Conservation (phyloP, 1,284 basidiomycete genomes). For the Lentinula novae-zelandiae region DNA sequence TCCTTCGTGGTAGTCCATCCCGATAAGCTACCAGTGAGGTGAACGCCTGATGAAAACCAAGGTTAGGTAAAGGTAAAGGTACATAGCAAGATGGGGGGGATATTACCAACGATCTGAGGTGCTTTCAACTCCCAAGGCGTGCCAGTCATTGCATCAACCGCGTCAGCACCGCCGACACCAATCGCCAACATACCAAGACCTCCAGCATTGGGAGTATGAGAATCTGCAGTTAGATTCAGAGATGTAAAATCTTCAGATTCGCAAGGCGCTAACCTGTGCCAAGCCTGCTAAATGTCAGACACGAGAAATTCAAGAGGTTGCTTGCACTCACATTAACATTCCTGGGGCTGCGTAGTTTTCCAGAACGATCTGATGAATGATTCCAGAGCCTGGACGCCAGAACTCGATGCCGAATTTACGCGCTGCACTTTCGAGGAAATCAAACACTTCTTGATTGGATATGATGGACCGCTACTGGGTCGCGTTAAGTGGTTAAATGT, state of each 20-base stretch:
- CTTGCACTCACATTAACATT: slow-evolving; percentile 69
- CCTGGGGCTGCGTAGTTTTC: slow-evolving; percentile 95
- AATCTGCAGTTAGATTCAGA: slow-evolving; percentile 52
- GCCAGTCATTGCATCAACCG: slow-evolving; percentile 97
- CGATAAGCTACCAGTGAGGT: slow-evolving; percentile 83
- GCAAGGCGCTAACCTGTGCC: slow-evolving; percentile 57
- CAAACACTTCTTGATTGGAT: slow-evolving; percentile 95
- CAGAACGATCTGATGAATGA: slow-evolving; percentile 98
- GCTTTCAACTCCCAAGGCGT: slow-evolving; percentile 99
- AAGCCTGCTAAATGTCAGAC: slow-evolving; percentile 41
- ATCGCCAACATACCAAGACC: slow-evolving; percentile 98
- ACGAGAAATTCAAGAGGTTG: background rate
- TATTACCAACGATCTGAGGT: slow-evolving; percentile 79
- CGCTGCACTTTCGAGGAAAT: slow-evolving; percentile 94
- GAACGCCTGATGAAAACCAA: slow-evolving; percentile 49
- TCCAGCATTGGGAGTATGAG: slow-evolving; percentile 98
- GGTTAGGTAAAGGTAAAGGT: background rate
- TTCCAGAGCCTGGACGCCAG: slow-evolving; percentile 94
- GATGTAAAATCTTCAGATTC: background rate
- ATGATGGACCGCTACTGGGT: slow-evolving; percentile 70
- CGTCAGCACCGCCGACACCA: slow-evolving; percentile 98
- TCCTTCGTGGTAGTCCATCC: slow-evolving; percentile 98
- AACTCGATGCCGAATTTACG: slow-evolving; percentile 95
- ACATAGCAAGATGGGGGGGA: background rate
- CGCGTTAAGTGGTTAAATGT: background rate